Base-by-base conservation (phyloP, 2,329 filamentous ascomycete species). In the Seiridium cupressi region DNA sequence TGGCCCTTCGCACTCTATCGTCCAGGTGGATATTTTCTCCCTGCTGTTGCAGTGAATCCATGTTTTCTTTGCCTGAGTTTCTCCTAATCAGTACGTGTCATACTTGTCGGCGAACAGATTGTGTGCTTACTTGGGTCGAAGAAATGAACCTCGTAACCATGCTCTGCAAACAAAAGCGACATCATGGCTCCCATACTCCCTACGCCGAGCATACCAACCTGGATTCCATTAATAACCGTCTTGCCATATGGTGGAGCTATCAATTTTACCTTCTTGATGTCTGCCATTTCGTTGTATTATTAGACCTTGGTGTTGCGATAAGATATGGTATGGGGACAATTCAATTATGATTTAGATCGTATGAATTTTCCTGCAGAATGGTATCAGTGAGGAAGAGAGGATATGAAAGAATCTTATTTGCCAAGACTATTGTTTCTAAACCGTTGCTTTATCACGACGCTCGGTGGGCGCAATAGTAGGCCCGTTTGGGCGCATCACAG, bases 121-220 rank as follows among this genome's bases (percentile, higher is more conserved):
- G 18, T 26, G 18, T 11, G 44, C 51, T 44, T 55, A 36, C 76
- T 79, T 0, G 82, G 81, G 64, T 87, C 84, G 57, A 79, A 79
- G 11, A 86, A 76, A 9, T 77, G 80, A n/a, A 88, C 81, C 31
- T 81, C 72, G 36, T 83, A 73, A 38, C 79, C 82, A 51, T 83
- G 75, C 64, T 88, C 84, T 13, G 84, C 84, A 61, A 86, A 83
- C 3, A 87, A 76, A 11, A 88, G 72, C 8, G 82, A 77, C 79
- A 88, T 83, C 60, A 80, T 82, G 3, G 79, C 80, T n/a, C 84
- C 85, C 82, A 87, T 88, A 65, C 78, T 81, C 4, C 84, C 84
- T 18, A 79, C 82, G 31, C 83, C 84, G 44, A 86, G 79, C 74
- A 86, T 82, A 55, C 81, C 83, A 62, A 87, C 72, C 77, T 83